Percentiles rank a stretch among this genome's conserved stretches.
phyloP scores from a whole-genome alignment of 495 filamentous ascomycete genomes.

The Articulospora tetracladia region DNA sequence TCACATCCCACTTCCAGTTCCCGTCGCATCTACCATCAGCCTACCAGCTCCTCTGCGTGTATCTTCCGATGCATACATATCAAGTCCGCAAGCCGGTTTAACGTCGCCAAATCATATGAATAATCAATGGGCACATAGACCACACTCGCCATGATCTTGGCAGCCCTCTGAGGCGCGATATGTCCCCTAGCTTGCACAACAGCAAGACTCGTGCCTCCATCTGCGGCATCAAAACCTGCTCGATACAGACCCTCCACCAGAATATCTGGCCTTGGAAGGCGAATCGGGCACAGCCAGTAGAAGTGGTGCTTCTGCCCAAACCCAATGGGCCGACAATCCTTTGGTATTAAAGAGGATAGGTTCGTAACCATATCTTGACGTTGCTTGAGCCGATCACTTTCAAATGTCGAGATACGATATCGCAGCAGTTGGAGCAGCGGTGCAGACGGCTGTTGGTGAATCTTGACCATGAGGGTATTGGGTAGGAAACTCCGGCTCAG shows the following conservation, averaged over 20 bases:
- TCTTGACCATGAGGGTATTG: background rate
- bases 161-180: background rate
- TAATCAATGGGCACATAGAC: constrained; percentile 4
- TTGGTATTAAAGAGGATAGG: background rate
- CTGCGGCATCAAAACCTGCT: background rate
- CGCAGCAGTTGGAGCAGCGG: background rate
- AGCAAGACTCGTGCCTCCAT: background rate
- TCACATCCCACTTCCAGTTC: too few relatives aligned
- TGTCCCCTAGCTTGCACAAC: background rate
- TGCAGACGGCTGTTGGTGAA: background rate
- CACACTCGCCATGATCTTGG: background rate
- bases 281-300: constrained; percentile 1
- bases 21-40: too few relatives aligned
- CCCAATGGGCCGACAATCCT: background rate
- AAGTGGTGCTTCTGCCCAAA: background rate
- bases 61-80: too few relatives aligned
- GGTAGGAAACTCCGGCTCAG: background rate
- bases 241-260: background rate
- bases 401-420: background rate
- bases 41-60: too few relatives aligned
- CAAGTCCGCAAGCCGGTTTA: background rate
- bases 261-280: background rate
- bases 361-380: background rate
- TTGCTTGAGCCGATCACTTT: background rate
- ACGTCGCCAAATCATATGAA: background rate